Percentiles rank a stretch among this genome's conserved stretches.
phyloP scores from a whole-genome alignment of 441 rosid species.

The Populus tomentosa region DNA sequence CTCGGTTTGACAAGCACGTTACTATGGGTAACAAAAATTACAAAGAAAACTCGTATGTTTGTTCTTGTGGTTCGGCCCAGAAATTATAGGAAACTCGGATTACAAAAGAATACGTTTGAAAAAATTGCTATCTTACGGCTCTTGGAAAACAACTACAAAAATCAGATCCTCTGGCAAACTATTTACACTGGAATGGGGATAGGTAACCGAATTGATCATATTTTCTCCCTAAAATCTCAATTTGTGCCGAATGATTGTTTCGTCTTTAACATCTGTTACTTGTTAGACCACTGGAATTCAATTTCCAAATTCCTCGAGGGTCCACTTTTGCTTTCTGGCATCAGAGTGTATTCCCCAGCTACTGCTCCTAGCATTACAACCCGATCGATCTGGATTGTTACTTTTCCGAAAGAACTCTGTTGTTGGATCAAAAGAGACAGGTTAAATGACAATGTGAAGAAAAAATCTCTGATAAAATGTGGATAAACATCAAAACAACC shows the following conservation, averaged over 20 bases:
- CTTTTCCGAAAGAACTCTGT: constrained; percentile 99
- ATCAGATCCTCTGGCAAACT: constrained; percentile 23
- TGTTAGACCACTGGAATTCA: constrained; percentile 98
- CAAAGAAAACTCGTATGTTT: not conserved
- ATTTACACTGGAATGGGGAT: constrained; percentile 28
- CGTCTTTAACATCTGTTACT: constrained; percentile 36
- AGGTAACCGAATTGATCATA: no score
- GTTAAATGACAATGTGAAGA: constrained; percentile 1
- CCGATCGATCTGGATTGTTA: constrained; percentile 94
- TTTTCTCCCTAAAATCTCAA: constrained; percentile 16
- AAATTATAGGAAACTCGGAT: constrained; percentile 13
- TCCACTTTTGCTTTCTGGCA: constrained; percentile 97
- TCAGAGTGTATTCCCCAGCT: constrained; percentile 81
- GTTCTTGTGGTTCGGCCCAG: not conserved
- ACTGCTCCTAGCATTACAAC: constrained; percentile 99
- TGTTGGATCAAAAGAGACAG: constrained; percentile 3
- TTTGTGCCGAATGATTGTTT: constrained; percentile 5
- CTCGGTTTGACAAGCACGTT: not conserved
- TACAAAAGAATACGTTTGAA: constrained; percentile 42
- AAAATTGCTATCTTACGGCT: constrained; percentile 22
- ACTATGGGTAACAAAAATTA: not conserved
- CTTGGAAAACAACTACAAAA: constrained; percentile 29
- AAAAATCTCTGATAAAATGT: not conserved
- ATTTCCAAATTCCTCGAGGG: constrained; percentile 90
- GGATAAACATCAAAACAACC: not conserved